Base-by-base conservation (phyloP, 345 rosid species). In the Nephelium lappaceum region DNA sequence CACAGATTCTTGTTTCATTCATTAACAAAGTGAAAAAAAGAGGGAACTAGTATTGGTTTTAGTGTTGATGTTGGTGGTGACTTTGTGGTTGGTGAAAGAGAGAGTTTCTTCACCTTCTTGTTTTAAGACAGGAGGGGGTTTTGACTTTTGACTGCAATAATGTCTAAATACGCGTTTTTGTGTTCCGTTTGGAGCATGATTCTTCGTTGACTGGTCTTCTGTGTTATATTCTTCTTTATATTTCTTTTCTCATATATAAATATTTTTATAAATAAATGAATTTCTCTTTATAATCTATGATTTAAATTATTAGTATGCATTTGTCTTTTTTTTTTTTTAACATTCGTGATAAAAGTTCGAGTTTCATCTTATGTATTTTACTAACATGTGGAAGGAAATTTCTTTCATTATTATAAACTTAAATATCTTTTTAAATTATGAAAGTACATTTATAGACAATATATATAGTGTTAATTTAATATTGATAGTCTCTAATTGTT, bases 151-250 rank as follows among this genome's bases (percentile, higher is more conserved):
- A 86, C 91, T 81, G 80, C 74, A 79, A 81, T 67, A 53, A 80
- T 79, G 73, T 27, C 71, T 45, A 41, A 87, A 82, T 83, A 85
- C 92, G 92, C 92, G 94, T 90, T 77, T 53, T 74, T 73, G 71
- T 25, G 63, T 39, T 19, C 31, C 19, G 70, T 57, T 65, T 16
- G 70, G 68, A 57, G 82, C 68, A 75, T 66, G 84, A 84, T 84
- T 78, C 86, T 76, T 45, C 55, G 85, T 87, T 88, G 94, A 90
- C 94, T 77, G 88, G 93, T 87, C 93, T 73, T 73, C 68, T 15
- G 9, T 15, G 3, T 72, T 58, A 49, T 39, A 71, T 75, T 45
- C 60, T 14, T 23, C 5, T 19, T 45, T 15, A 23, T 36, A 39
- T 66, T 78, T 45, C 58, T 64, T 67, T 42, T 53, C 71, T 55